These are phyloP conservation scores for Fusarium protoensiforme DNA, from an alignment of 2,329 filamentous ascomycete species.

Conservation along the genomic window DNA sequence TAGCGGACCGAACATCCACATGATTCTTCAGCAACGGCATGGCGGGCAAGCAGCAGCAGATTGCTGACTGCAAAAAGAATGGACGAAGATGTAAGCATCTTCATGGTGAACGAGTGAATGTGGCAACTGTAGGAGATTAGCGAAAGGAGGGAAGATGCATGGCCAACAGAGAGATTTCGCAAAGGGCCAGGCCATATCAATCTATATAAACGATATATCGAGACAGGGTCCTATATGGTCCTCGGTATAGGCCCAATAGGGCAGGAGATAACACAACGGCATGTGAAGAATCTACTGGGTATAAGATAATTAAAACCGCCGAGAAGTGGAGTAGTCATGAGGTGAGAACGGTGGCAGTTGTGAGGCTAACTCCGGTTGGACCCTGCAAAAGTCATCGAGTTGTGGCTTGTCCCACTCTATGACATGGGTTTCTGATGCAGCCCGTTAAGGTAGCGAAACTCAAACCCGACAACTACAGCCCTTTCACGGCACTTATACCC, in stretches of 20 bases:
- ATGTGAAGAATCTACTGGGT: neutral
- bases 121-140: neutral
- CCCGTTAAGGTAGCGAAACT: neutral
- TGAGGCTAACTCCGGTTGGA: conserved; percentile 3
- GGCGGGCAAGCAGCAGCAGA: neutral
- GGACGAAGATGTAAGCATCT: neutral
- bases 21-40: neutral
- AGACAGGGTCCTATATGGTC: neutral
- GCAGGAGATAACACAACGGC: neutral
- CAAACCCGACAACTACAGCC: neutral
- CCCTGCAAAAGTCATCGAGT: neutral
- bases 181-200: neutral
- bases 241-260: conserved; percentile 1
- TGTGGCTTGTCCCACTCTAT: conserved; percentile 27
- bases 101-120: neutral
- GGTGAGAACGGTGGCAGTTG: conserved; percentile 4
- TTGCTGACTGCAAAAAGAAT: conserved; percentile 1
- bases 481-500: conserved; percentile 10
- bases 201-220: neutral
- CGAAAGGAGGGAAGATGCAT: neutral
- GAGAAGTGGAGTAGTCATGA: neutral
- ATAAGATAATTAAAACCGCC: neutral
- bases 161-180: neutral
- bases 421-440: neutral
- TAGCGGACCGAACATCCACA: neutral